Evolutionary conservation across 169 alveolate genomes (phyloP).

Genomic region (Plasmodium reichenowi): DNA sequence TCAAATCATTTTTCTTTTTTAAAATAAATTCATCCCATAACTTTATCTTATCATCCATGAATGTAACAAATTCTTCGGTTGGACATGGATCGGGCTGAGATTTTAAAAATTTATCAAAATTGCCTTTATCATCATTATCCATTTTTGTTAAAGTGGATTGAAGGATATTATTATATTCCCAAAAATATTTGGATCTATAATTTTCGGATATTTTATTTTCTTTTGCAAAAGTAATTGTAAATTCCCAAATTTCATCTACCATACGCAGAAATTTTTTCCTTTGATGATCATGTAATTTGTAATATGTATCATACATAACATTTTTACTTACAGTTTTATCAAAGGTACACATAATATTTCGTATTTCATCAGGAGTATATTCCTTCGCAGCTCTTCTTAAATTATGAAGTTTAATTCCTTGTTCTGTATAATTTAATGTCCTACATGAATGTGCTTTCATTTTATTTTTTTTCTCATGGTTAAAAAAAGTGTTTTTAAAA

Average conservation of each 20-base stretch:
- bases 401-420: no score
- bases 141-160: constrained; percentile 11
- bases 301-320: constrained; percentile 3
- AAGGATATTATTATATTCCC: constrained; percentile 24
- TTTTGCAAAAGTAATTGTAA: constrained; percentile 4
- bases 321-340: no score
- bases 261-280: constrained; percentile 18
- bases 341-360: no score
- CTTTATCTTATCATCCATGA: constrained; percentile 1
- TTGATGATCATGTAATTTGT: constrained; percentile 9
- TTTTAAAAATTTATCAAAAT: background rate
- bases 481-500: no score
- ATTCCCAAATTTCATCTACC: constrained; percentile 15
- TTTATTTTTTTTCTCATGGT: no score
- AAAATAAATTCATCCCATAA: constrained; percentile 10
- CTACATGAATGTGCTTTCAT: no score
- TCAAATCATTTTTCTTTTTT: constrained; percentile 12
- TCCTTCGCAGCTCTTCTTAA: no score
- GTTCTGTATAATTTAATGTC: no score
- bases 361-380: no score
- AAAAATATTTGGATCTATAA: constrained; percentile 20
- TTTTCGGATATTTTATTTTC: constrained; percentile 2
- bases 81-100: background rate
- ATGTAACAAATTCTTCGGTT: constrained; percentile 10
- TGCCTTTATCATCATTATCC: constrained; percentile 3